Percentiles rank a stretch among this genome's conserved stretches.
These are phyloP conservation scores for Ceriops zippeliana DNA, from an alignment of 345 rosid species.

Conservation along the genomic window DNA sequence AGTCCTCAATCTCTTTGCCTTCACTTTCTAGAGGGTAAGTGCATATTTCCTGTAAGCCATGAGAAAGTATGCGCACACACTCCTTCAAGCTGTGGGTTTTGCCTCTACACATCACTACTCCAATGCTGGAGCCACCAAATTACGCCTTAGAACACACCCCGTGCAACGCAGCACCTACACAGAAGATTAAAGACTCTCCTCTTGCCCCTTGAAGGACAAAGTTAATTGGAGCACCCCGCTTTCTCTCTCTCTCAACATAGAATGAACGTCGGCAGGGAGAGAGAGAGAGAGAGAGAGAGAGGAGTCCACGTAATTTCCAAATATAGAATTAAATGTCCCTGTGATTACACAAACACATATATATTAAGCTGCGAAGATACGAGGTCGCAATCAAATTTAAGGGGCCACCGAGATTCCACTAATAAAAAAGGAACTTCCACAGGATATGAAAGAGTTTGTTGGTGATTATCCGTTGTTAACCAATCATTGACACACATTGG, in stretches of 20 bases:
- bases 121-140: conserved; percentile 13
- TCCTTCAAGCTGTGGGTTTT: too few species aligned
- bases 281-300: too few species aligned
- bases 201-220: conserved; percentile 11
- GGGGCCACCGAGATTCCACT: conserved; percentile 19
- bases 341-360: not conserved
- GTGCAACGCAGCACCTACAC: not conserved
- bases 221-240: conserved; percentile 9
- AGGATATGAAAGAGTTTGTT: not conserved
- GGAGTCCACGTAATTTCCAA: too few species aligned
- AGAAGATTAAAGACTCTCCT: conserved; percentile 8
- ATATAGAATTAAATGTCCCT: too few species aligned
- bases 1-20: too few species aligned
- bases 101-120: too few species aligned
- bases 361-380: not conserved
- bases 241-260: not conserved
- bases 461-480: conserved; percentile 5
- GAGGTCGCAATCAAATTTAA: conserved; percentile 12
- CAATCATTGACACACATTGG: conserved; percentile 2
- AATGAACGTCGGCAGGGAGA: not conserved
- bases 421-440: not conserved
- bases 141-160: not conserved
- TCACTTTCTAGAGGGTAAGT: too few species aligned
- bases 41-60: too few species aligned
- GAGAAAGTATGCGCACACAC: too few species aligned